Base-by-base conservation (phyloP, 1,284 basidiomycete species). In the Malassezia sp. region DNA sequence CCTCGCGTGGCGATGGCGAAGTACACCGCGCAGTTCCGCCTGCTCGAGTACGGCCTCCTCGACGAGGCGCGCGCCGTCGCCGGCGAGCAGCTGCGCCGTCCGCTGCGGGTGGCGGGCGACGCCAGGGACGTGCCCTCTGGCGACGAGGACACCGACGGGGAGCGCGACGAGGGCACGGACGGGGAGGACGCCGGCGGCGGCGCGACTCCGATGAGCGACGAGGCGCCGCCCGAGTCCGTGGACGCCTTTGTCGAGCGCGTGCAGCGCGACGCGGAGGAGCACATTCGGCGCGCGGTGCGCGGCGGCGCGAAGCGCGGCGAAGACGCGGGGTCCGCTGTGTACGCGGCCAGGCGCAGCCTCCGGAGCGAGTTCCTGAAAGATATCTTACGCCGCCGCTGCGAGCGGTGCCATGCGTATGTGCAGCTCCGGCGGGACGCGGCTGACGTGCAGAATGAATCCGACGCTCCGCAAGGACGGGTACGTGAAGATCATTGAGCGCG, bases 401-500 rank as follows among this genome's bases (percentile, higher is more conserved):
- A 74, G 1, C 77, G 78, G 48, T 97, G 91, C 73, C 75, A 75
- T 48, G 86, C 83, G 83, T 90, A 71, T 75, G 85, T 80, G 27
- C 20, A 34, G 36, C 20, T 32, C 15, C 42, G n/a, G 2, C 18
- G n/a, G n/a, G n/a, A n/a, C n/a, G n/a, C n/a, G n/a, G n/a, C n/a
- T n/a, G n/a, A n/a, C n/a, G n/a, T n/a, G 14, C 58, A 91, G 88
- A n/a, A 74, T 78, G 61, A 81, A 77, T 2, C 87, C 86, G 65
- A 84, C 85, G 0, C 85, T 87, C 72, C 82, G 90, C 49, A 95
- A 90, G 71, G 93, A 97, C 68, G 88, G 86, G 1, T 78, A 85
- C 66, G 85, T 86, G 49, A 96, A 95, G 73, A 79, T 99, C 54
- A 83, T 96, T 68, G 90, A 96, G 73, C 85, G 85, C 62, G 88